phyloP scores from a whole-genome alignment of 176 grass and related monocot species.

The Poa annua region DNA sequence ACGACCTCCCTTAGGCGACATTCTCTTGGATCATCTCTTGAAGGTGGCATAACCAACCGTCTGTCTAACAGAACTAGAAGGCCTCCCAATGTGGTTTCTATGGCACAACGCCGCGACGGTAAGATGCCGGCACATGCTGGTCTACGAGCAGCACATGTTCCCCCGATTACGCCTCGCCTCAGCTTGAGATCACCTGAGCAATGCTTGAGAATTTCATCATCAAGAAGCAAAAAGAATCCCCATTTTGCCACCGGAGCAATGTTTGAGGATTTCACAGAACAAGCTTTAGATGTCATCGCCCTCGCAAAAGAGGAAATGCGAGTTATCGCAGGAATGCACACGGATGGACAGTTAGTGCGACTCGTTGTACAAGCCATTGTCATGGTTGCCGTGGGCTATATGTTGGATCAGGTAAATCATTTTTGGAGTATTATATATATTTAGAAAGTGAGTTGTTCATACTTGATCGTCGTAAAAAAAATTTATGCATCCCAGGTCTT shows the following conservation, averaged over 20 bases:
- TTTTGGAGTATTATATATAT: not conserved
- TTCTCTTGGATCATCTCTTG: not conserved
- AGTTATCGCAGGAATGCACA: not conserved
- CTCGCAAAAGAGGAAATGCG: not conserved
- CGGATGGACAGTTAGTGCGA: not conserved
- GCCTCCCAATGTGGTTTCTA: slow-evolving; percentile 21
- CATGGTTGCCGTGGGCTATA: not conserved
- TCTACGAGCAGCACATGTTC: slow-evolving; percentile 48
- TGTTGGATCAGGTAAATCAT: not conserved
- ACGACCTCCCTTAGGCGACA: not conserved
- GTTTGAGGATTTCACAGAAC: not conserved
- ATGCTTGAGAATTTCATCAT: slow-evolving; percentile 38
- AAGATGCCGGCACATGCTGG: slow-evolving; percentile 49
- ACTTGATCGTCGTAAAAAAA: not conserved
- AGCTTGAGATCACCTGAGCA: slow-evolving; percentile 43
- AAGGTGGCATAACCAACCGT: not conserved
- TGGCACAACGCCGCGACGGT: slow-evolving; percentile 29
- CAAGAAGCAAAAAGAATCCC: not conserved
- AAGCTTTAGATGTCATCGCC: not conserved
- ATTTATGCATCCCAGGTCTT: slow-evolving; percentile 34
- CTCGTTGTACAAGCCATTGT: not conserved
- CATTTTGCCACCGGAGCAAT: not conserved
- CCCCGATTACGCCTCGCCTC: not conserved
- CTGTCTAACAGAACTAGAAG: slow-evolving; percentile 42
- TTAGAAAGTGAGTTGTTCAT: too few relatives aligned